These are phyloP conservation scores for Pinus tabuliformis DNA, from an alignment of 75 land plant genomes.

Conservation along the genomic window DNA sequence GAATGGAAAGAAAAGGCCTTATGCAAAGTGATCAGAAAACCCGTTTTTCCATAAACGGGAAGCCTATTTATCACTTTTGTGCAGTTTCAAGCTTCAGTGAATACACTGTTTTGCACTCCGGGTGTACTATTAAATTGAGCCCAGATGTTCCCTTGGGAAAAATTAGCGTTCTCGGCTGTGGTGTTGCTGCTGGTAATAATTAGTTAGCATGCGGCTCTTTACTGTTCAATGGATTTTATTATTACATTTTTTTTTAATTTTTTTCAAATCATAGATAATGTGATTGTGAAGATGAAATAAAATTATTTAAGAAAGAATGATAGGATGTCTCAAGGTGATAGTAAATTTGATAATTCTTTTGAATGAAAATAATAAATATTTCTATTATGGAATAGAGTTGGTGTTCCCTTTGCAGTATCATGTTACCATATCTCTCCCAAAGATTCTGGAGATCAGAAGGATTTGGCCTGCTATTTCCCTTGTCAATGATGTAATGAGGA, in stretches of 20 bases:
- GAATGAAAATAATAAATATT: neutral
- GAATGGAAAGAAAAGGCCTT: constrained; percentile 67
- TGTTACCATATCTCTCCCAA: neutral
- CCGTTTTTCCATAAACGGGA: constrained; percentile 75
- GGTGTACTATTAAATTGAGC: constrained; percentile 75
- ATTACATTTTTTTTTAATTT: neutral
- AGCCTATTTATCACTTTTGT: constrained; percentile 87
- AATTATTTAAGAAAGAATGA: neutral
- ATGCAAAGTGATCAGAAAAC: constrained; percentile 83
- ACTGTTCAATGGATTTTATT: neutral
- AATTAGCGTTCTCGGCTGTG: constrained; percentile 89
- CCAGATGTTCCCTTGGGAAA: constrained; percentile 65
- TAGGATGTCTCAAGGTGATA: neutral
- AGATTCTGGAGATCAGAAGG: neutral
- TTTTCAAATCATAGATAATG: neutral
- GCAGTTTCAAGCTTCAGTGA: constrained; percentile 93
- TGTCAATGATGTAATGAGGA: neutral
- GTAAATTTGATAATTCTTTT: neutral
- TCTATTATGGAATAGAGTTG: neutral
- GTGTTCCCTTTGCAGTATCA: neutral
- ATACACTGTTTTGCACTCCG: constrained; percentile 87
- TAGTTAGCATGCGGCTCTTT: neutral
- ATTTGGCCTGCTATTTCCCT: neutral
- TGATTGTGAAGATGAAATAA: neutral
- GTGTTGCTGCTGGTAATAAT: constrained; percentile 74